Evolutionary conservation across 148 eudicot species (phyloP).

Genomic region (Pharnaceum exiguum): DNA sequence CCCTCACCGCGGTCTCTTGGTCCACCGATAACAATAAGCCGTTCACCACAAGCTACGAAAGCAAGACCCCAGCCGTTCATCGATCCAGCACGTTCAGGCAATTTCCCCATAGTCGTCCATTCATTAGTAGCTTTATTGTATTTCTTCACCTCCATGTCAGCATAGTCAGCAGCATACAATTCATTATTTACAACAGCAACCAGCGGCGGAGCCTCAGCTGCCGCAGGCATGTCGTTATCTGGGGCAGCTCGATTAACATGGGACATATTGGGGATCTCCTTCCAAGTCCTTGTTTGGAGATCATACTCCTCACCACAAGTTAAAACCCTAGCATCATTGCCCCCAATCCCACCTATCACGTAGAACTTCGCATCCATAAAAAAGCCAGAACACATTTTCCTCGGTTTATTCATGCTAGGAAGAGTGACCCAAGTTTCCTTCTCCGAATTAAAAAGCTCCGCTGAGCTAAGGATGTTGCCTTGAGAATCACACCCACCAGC

Average conservation of each 20-base stretch:
- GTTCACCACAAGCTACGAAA: conserved; percentile 66
- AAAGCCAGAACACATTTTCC: conserved; percentile 59
- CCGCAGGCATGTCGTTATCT: conserved; percentile 36
- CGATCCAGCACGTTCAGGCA: conserved; percentile 60
- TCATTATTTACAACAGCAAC: conserved; percentile 67
- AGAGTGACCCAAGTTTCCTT: conserved; percentile 50
- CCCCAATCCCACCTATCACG: conserved; percentile 56
- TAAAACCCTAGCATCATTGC: conserved; percentile 28
- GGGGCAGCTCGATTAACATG: too few relatives aligned
- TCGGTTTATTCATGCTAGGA: conserved; percentile 47
- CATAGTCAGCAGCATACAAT: conserved; percentile 50
- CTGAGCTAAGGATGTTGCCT: conserved; percentile 20
- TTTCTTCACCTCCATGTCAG: conserved; percentile 54
- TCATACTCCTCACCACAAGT: conserved; percentile 70
- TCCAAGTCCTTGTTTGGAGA: conserved; percentile 41
- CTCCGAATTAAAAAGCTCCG: conserved; percentile 41
- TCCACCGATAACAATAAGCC: conserved; percentile 64
- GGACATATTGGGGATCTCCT: conserved; percentile 47
- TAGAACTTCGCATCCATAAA: conserved; percentile 69
- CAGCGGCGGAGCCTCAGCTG: conserved; percentile 61
- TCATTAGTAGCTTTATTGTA: conserved; percentile 53
- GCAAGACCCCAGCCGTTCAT: conserved; percentile 84
- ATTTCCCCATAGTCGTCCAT: conserved; percentile 60
- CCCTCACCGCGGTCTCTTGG: conserved; percentile 46
- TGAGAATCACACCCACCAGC: conserved; percentile 54